These are phyloP conservation scores for Botrytis fabae DNA, from an alignment of 2,329 filamentous ascomycete genomes.

Conservation along the genomic window DNA sequence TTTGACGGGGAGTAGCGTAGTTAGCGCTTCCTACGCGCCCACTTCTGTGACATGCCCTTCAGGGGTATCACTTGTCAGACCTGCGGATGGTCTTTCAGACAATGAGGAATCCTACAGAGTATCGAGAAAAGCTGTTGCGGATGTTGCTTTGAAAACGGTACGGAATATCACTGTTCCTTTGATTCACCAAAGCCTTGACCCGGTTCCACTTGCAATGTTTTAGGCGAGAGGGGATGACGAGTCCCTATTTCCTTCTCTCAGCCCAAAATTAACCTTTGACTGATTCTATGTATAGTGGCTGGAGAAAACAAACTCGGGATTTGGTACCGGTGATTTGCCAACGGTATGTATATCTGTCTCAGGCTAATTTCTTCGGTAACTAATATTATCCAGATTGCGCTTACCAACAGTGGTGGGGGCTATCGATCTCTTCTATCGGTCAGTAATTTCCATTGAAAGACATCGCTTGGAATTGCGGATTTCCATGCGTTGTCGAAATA, in stretches of 20 bases:
- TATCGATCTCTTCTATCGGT: constrained; percentile 37
- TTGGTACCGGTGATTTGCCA: constrained; percentile 43
- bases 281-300: constrained; percentile 19
- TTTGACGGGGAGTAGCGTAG: constrained; percentile 13
- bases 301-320: constrained; percentile 40
- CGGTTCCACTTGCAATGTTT: neutral
- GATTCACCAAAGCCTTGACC: neutral
- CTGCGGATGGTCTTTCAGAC: constrained; percentile 42
- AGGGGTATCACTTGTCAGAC: constrained; percentile 41
- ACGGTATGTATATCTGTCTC: constrained; percentile 29
- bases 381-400: constrained; percentile 39
- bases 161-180: neutral
- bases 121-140: constrained; percentile 44
- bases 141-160: constrained; percentile 40
- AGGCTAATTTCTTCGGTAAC: neutral
- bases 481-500: neutral
- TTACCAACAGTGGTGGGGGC: constrained; percentile 42
- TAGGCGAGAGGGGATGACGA: neutral
- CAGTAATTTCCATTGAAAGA: neutral
- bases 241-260: neutral
- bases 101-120: constrained; percentile 45
- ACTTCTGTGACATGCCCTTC: constrained; percentile 43
- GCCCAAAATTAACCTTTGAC: neutral
- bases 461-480: no score
- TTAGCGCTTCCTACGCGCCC: constrained; percentile 41